Base-by-base conservation (phyloP, 1,284 basidiomycete species). In the Microbotryum silenes-acaulis region DNA sequence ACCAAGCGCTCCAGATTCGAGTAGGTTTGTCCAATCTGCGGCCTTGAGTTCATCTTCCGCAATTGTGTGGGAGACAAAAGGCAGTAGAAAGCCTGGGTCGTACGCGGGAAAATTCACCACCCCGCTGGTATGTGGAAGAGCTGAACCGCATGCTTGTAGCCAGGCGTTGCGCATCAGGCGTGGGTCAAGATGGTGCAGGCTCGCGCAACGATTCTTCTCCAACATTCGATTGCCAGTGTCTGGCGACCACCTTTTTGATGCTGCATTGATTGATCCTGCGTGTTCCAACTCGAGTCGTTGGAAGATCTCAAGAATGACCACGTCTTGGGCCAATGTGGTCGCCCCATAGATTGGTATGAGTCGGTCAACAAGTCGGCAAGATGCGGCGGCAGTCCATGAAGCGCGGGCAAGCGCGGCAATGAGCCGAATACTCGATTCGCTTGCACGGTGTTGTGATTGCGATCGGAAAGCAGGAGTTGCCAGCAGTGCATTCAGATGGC, bases 271-370 rank as follows among this genome's bases (percentile, higher is more conserved):
- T 8, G 57, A 60, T 12, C 45, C 46, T 2, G 55, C 50, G 18
- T 42, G 2, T 47, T 51, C 56, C 58, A 61, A 49, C 52, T 68
- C 67, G 56, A 63, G 44, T 14, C 58, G 60, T 42, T 52, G 58
- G 59, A 68, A 68, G 18, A 64, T 56, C 29, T 51, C 51, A 51
- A 68, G 62, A 6, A 68, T 42, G 4, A 57, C 37, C 14, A 45
- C 51, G 42, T 68, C 67, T n/a, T 23, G 37, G 4, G 49, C 3
- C 0, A 62, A 60, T 5, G 66, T 53, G 3, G 67, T 66, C 4
- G 60, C 67, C 21, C 59, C 60, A 57, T 68, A 68, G 58, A 68
- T 66, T 10, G 64, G 62, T 4, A 68, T 27, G 47, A 68, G 58
- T 23, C 58, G 62, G 18, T 68, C 65, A 25, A 62, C 61, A 6